Evolutionary conservation across 169 alveolate genomes (phyloP).

Genomic region (Eimeria brunetti): DNA sequence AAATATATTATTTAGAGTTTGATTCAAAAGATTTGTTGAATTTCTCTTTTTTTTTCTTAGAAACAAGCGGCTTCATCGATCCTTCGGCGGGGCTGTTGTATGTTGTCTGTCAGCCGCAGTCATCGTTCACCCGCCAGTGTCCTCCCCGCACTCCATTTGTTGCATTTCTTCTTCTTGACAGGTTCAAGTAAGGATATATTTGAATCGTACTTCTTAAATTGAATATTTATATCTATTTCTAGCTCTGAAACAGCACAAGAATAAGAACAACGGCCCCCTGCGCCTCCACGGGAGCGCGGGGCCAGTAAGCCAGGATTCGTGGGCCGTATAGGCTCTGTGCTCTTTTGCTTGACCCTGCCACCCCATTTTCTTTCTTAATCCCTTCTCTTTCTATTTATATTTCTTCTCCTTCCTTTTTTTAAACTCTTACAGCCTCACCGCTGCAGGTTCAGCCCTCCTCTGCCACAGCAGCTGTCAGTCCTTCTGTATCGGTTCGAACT

Average conservation of each 20-base stretch:
- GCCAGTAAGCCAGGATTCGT: not conserved
- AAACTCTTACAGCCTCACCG: too few relatives aligned
- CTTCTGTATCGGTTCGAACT: too few relatives aligned
- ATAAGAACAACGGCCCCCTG: not conserved
- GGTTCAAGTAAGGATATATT: not conserved
- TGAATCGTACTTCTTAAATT: not conserved
- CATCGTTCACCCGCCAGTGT: conserved; percentile 13
- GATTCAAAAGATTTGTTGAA: not conserved
- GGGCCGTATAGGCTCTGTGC: not conserved
- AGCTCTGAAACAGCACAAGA: not conserved
- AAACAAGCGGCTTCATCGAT: not conserved
- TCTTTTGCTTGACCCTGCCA: not conserved
- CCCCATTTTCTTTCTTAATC: not conserved
- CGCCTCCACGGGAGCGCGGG: conserved; percentile 2
- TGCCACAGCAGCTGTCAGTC: too few relatives aligned
- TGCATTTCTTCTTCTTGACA: not conserved
- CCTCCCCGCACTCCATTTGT: not conserved
- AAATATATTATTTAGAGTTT: too few relatives aligned
- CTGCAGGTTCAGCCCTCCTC: too few relatives aligned
- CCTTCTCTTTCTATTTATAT: too few relatives aligned
- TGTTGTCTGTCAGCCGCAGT: not conserved
- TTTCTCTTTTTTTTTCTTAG: too few relatives aligned
- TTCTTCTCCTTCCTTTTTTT: too few relatives aligned
- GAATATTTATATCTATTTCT: not conserved
- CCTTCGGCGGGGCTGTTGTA: not conserved